phyloP scores from a whole-genome alignment of 306 rosid species.

The Vachellia pachyceras region DNA sequence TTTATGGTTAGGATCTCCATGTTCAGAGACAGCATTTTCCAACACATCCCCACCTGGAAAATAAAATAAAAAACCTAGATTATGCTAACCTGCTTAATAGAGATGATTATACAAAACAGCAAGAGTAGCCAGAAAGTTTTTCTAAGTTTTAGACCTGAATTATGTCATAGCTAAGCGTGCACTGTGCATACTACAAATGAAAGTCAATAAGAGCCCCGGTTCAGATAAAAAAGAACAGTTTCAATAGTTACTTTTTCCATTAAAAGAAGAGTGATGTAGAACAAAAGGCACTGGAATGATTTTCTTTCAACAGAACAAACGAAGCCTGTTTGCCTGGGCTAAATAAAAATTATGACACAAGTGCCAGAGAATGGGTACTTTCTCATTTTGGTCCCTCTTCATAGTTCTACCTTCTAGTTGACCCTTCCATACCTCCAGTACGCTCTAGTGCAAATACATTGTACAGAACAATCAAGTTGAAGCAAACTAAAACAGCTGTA shows the following conservation, averaged over 20 bases:
- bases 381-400: background rate
- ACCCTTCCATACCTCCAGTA: background rate
- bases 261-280: background rate
- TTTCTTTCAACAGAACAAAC: slow-evolving; percentile 15
- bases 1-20: slow-evolving; percentile 41
- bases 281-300: background rate
- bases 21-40: slow-evolving; percentile 44
- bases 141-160: background rate
- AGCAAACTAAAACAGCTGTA: background rate
- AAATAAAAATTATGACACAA: slow-evolving; percentile 16
- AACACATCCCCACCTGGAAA: slow-evolving; percentile 49
- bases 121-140: slow-evolving; percentile 11
- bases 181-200: background rate
- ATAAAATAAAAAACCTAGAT: slow-evolving; percentile 32
- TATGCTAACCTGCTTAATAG: slow-evolving; percentile 4
- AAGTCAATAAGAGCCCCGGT: slow-evolving; percentile 15
- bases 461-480: background rate
- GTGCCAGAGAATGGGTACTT: background rate
- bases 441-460: background rate
- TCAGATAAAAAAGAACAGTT: slow-evolving; percentile 10
- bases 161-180: slow-evolving; percentile 5
- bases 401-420: slow-evolving; percentile 1
- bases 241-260: background rate
- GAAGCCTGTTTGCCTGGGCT: slow-evolving; percentile 7
- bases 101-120: slow-evolving; percentile 9